These are phyloP conservation scores for Ceratocystiopsis brevicomis DNA, from an alignment of 2,329 filamentous ascomycete genomes.

Conservation along the genomic window DNA sequence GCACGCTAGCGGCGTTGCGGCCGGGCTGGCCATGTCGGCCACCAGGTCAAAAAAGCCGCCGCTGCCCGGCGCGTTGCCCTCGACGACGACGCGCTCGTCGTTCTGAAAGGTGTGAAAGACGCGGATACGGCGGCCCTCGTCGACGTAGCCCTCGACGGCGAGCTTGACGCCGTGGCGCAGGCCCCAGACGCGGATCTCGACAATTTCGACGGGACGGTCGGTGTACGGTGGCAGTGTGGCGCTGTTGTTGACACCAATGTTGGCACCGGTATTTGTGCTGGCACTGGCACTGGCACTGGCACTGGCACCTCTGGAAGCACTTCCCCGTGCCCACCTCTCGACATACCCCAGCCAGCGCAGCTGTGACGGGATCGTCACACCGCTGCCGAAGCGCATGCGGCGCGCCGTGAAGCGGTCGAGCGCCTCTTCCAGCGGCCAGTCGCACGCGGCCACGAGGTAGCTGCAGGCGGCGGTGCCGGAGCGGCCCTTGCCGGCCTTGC, in stretches of 20 bases:
- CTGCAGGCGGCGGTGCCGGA: constrained; percentile 77
- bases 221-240: constrained; percentile 32
- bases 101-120: constrained; percentile 62
- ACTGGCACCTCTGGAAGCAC: too few relatives aligned
- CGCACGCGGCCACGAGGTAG: constrained; percentile 77
- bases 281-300: too few relatives aligned
- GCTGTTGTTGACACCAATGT: too few relatives aligned
- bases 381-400: constrained; percentile 72
- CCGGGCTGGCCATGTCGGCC: constrained; percentile 25
- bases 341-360: constrained; percentile 76
- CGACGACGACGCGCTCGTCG: constrained; percentile 51
- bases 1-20: not conserved
- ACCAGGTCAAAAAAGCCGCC: constrained; percentile 31
- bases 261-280: too few relatives aligned
- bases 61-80: constrained; percentile 33
- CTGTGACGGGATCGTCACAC: constrained; percentile 86
- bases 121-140: constrained; percentile 79
- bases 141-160: constrained; percentile 62
- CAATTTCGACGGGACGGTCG: constrained; percentile 64
- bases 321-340: constrained; percentile 53
- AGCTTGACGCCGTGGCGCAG: constrained; percentile 76
- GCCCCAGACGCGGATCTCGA: constrained; percentile 83
- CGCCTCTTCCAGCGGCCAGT: constrained; percentile 34
- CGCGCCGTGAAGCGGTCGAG: constrained; percentile 50
- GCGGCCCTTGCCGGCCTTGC: constrained; percentile 89